Evolutionary conservation across 768 basidiomycete species (phyloP), one percentile per base, ranked within the genome.

Genomic region (Lactarius vividus): DNA sequence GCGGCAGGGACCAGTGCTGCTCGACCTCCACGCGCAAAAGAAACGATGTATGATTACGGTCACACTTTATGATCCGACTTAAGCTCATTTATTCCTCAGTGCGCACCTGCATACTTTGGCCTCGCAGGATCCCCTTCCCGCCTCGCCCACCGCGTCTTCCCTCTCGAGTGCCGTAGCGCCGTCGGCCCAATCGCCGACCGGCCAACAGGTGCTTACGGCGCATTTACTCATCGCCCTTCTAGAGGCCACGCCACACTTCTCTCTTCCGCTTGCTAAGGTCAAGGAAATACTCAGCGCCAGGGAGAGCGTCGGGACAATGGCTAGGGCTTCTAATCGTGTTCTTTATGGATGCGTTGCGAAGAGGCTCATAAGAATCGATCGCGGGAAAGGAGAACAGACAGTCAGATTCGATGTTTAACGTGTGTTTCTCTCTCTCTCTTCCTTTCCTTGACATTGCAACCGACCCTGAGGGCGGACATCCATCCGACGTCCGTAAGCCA

Each of bases 321-420:
- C 64, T 20, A 69, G 76, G 3, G 74, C 76, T 26, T 78, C 84
- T 13, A 87, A 84, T 10, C 79, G 88, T 49, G 84, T 89, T 18
- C 74, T 92, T 15, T 93, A 91, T 71, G 85, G 81, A 2, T 91
- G 91, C 72, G 88, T 92, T n/a, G 91, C 88, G 16, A 93, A 92
- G 77, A 80, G 88, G 67, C 76, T 93, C 59, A 73, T 93, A 66
- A 88, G 84, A 75, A 91, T 92, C 69, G 91, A 92, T 59, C 80
- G 91, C 52, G 84, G 88, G 23, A 83, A 85, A 5, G 82, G 89
- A 39, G 89, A 90, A 73, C 91, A 93, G 73, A 79, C 86, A 8
- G 89, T 92, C 29, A 84, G 83, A 67, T 93, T 92, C 73, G 87
- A 91, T 73, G 71, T 84, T 54, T 87, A 64, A 71, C 8, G 35